phyloP scores from a whole-genome alignment of 2,329 filamentous ascomycete species.

The Colletotrichum agaves region DNA sequence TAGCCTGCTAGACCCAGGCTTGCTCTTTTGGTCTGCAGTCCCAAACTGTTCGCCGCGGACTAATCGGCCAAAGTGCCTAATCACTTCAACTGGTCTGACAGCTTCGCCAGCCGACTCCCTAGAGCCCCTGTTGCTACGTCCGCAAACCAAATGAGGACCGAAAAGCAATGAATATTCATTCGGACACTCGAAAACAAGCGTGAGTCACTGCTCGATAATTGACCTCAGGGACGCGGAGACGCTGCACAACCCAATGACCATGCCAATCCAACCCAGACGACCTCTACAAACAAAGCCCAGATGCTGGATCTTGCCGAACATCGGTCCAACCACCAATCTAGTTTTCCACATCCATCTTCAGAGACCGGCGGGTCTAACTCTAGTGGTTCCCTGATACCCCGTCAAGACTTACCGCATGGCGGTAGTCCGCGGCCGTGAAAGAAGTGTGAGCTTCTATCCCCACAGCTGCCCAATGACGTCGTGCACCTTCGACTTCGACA shows the following conservation, averaged over 20 bases:
- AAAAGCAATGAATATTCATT: neutral
- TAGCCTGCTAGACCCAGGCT: conserved; percentile 9
- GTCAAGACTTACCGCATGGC: conserved; percentile 5
- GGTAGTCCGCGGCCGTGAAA: conserved; percentile 7
- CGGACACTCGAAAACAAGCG: neutral
- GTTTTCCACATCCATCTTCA: conserved; percentile 23
- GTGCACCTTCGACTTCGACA: conserved; percentile 30
- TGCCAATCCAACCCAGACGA: conserved; percentile 17
- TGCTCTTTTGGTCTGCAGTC: conserved; percentile 1
- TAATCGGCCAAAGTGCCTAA: neutral
- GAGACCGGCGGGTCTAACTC: conserved; percentile 27
- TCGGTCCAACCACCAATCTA: conserved; percentile 23
- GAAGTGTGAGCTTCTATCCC: conserved; percentile 23
- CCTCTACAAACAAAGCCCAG: conserved; percentile 28
- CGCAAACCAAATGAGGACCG: neutral
- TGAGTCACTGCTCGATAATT: conserved; percentile 25
- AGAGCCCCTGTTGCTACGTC: neutral
- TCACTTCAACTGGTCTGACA: conserved; percentile 1
- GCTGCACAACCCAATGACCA: conserved; percentile 9
- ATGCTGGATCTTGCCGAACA: conserved; percentile 37
- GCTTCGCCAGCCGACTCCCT: conserved; percentile 2
- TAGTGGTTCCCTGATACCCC: conserved; percentile 13
- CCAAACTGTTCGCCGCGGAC: neutral
- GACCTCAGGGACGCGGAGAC: conserved; percentile 1
- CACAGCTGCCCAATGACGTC: conserved; percentile 37